phyloP scores from a whole-genome alignment of 2,329 filamentous ascomycete genomes.

The Ceratocystis variospora region DNA sequence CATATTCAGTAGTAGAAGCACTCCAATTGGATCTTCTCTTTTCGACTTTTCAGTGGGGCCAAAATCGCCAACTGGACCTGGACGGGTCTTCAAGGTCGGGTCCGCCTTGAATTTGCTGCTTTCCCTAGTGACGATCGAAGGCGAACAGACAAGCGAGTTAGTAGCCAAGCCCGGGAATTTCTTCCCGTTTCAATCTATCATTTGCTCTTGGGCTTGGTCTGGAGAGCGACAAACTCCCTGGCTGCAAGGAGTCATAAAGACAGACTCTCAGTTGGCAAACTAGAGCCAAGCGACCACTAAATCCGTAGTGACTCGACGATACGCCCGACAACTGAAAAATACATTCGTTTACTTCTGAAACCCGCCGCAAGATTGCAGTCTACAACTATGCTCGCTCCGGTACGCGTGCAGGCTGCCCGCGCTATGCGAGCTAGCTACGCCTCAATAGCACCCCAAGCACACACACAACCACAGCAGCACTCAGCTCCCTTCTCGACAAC shows the following conservation, averaged over 20 bases:
- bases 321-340: not conserved
- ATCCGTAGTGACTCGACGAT: not conserved
- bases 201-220: too few relatives aligned
- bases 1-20: too few relatives aligned
- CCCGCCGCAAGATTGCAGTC: not conserved
- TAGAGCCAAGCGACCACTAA: too few relatives aligned
- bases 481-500: constrained; percentile 53
- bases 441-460: not conserved
- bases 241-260: too few relatives aligned
- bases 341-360: not conserved
- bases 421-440: not conserved
- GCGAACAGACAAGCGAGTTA: not conserved
- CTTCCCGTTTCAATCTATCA: too few relatives aligned
- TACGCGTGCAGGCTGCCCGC: constrained; percentile 10
- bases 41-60: not conserved
- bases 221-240: too few relatives aligned
- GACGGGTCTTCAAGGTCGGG: not conserved
- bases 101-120: not conserved
- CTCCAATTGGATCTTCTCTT: not conserved
- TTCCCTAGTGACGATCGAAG: not conserved
- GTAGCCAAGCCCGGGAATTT: too few relatives aligned
- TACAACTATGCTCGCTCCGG: constrained; percentile 10
- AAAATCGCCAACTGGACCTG: not conserved
- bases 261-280: too few relatives aligned
- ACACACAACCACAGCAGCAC: constrained; percentile 57